Evolutionary conservation across 257 asterid species (phyloP).

Genomic region (Rubia yunnanensis): DNA sequence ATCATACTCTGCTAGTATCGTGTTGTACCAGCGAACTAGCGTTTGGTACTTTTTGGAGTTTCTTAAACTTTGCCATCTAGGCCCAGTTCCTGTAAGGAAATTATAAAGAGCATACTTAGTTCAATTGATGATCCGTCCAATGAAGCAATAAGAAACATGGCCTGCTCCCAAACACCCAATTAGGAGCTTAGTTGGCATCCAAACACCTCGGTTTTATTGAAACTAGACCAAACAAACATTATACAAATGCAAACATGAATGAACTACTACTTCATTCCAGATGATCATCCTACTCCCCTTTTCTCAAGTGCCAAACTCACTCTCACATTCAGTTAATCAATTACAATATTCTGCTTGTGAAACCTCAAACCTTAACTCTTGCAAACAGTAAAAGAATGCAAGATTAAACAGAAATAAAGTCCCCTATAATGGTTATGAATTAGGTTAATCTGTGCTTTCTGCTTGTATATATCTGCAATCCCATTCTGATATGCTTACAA

Average conservation of each 20-base stretch:
- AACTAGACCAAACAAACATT: background rate
- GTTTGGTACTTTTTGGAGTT: constrained; percentile 80
- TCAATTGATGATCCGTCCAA: background rate
- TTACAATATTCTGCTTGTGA: background rate
- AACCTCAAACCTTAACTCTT: background rate
- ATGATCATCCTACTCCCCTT: background rate
- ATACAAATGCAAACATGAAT: no score
- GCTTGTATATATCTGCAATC: background rate
- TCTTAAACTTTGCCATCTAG: constrained; percentile 85
- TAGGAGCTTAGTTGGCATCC: background rate
- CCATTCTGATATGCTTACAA: background rate
- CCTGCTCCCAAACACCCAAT: no score
- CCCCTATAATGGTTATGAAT: background rate
- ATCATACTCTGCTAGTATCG: constrained; percentile 52
- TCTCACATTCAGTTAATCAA: background rate
- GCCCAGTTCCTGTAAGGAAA: constrained; percentile 53
- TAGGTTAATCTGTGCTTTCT: background rate
- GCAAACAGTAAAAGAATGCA: background rate
- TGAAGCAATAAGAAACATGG: background rate
- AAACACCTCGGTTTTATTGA: background rate
- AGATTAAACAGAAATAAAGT: background rate
- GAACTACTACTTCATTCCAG: background rate
- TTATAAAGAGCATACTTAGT: background rate
- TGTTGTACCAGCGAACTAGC: constrained; percentile 86
- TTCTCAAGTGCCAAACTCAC: background rate